Evolutionary conservation across 139 green algal species (phyloP).

Genomic region (Tetradesmus obliquus): DNA sequence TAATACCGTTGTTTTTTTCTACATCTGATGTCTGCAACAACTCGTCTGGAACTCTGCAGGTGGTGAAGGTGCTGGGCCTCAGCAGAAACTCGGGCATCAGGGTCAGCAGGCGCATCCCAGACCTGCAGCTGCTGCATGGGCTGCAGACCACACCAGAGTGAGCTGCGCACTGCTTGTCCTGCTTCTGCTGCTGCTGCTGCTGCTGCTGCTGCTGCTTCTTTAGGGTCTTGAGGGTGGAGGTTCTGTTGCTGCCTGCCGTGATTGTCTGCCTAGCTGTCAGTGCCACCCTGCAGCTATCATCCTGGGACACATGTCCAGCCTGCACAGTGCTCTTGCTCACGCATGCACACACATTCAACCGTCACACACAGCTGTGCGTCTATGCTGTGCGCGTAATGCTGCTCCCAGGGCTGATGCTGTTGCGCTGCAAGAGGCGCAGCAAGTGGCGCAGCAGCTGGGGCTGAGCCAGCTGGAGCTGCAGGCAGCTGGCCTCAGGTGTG

Average conservation of each 20-base stretch:
- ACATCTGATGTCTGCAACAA: too few relatives aligned
- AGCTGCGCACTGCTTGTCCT: background rate
- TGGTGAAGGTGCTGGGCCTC: constrained; percentile 7
- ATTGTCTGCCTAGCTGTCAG: too few relatives aligned
- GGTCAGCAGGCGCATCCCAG: constrained; percentile 11
- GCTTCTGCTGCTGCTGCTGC: background rate
- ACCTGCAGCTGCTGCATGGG: background rate
- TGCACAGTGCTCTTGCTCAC: too few relatives aligned
- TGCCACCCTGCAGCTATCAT: too few relatives aligned
- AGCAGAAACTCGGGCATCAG: constrained; percentile 6
- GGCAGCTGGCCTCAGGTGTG: constrained; percentile 5
- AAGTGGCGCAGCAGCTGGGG: background rate
- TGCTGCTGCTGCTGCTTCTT: background rate
- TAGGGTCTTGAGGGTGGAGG: too few relatives aligned
- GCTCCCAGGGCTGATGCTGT: background rate
- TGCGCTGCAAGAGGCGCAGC: background rate
- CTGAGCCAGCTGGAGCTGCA: background rate
- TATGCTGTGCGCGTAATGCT: too few relatives aligned
- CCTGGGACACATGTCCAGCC: too few relatives aligned
- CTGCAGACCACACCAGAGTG: background rate
- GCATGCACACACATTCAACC: too few relatives aligned
- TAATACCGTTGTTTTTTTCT: too few relatives aligned
- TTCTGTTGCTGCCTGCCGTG: too few relatives aligned
- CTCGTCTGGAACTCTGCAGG: too few relatives aligned
- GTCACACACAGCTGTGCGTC: too few relatives aligned